These are phyloP conservation scores for Yarrowia sp. DNA, from an alignment of 805 yeast species.

Conservation along the genomic window DNA sequence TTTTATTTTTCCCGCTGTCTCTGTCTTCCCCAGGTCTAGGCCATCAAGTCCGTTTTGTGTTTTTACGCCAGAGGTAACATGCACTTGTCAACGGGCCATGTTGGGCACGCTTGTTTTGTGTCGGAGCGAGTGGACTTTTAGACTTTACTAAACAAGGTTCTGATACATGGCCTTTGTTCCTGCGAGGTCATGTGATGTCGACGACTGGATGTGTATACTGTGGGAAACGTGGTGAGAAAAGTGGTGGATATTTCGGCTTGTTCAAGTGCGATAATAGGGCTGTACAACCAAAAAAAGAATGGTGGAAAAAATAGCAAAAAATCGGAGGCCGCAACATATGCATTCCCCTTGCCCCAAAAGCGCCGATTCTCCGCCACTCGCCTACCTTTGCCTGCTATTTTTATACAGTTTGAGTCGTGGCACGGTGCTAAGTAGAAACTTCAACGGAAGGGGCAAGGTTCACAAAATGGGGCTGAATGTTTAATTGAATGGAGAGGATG, in stretches of 20 bases:
- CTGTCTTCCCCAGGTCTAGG: not conserved
- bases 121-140: not conserved
- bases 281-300: no score
- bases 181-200: slow-evolving; percentile 10
- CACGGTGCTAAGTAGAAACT: slow-evolving; percentile 21
- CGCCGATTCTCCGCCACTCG: not conserved
- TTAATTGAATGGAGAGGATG: not conserved
- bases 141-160: not conserved
- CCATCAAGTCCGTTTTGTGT: not conserved
- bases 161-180: slow-evolving; percentile 12
- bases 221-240: not conserved
- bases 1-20: not conserved
- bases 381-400: not conserved
- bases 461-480: not conserved
- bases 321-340: not conserved
- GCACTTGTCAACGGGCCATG: slow-evolving; percentile 16
- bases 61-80: not conserved
- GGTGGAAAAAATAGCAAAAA: not conserved
- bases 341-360: not conserved
- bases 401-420: slow-evolving; percentile 3
- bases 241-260: no score
- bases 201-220: not conserved
- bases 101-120: not conserved
- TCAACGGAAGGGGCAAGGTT: slow-evolving; percentile 24
- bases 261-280: no score